phyloP scores from a whole-genome alignment of 768 basidiomycete genomes.

The Roridomyces roridus region DNA sequence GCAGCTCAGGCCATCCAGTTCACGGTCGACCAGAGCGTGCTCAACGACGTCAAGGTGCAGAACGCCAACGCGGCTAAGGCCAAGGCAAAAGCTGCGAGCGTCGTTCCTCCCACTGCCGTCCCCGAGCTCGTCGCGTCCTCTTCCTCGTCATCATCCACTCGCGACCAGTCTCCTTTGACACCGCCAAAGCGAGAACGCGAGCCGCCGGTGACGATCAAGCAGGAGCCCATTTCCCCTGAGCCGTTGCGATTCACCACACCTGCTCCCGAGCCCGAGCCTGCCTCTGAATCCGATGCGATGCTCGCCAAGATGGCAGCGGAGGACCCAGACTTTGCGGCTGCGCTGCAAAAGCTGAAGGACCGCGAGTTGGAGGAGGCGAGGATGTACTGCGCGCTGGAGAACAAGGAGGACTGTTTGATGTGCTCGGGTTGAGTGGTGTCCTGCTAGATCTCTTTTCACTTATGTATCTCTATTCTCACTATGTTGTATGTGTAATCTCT shows the following conservation, averaged over 20 bases:
- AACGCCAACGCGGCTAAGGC: conserved; percentile 36
- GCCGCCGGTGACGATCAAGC: conserved; percentile 29
- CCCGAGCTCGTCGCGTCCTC: conserved; percentile 29
- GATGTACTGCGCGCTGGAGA: conserved; percentile 85
- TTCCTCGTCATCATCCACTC: conserved; percentile 28
- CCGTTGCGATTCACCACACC: conserved; percentile 21
- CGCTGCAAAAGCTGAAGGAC: conserved; percentile 70
- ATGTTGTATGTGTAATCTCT: too few relatives aligned
- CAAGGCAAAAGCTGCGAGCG: conserved; percentile 24
- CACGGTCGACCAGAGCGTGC: conserved; percentile 67
- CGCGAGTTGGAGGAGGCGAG: conserved; percentile 83
- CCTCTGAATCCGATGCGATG: conserved; percentile 60
- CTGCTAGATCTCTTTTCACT: too few relatives aligned
- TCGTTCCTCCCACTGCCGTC: conserved; percentile 23
- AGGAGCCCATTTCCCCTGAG: conserved; percentile 31
- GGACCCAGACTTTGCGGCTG: conserved; percentile 81
- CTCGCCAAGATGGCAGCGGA: conserved; percentile 60
- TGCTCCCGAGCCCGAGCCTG: conserved; percentile 40
- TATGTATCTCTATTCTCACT: too few relatives aligned
- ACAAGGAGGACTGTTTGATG: conserved; percentile 95
- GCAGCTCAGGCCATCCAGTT: conserved; percentile 83
- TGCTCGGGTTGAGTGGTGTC: conserved; percentile 76
- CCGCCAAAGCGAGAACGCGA: conserved; percentile 16
- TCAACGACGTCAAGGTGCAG: conserved; percentile 68
- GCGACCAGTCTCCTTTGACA: conserved; percentile 16